Percentiles rank a stretch among this genome's conserved stretches.
phyloP scores from a whole-genome alignment of 2,329 filamentous ascomycete genomes.

The Nothophaeocryptopus gaeumannii region DNA sequence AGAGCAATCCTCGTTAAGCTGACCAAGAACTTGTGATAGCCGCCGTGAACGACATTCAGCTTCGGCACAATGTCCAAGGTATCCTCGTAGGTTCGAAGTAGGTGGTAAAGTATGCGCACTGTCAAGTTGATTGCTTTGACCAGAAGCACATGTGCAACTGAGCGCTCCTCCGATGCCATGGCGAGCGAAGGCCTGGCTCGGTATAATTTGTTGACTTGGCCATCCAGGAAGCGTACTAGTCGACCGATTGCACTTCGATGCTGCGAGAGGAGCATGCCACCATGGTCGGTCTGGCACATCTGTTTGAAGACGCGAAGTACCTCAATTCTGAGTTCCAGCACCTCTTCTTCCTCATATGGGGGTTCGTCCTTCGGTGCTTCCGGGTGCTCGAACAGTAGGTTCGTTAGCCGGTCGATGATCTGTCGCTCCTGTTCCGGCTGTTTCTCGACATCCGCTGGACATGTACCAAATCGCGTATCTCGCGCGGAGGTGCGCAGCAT shows the following conservation, averaged over 20 bases:
- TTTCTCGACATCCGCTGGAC: slow-evolving; percentile 48
- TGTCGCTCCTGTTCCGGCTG: slow-evolving; percentile 39
- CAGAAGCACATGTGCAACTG: slow-evolving; percentile 39
- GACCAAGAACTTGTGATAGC: slow-evolving; percentile 77
- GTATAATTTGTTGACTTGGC: slow-evolving; percentile 64
- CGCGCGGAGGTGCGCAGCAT: slow-evolving; percentile 67
- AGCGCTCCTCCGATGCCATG: not conserved
- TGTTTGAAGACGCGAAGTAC: slow-evolving; percentile 50
- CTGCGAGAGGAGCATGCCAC: slow-evolving; percentile 62
- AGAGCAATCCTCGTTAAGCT: slow-evolving; percentile 82
- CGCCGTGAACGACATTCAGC: slow-evolving; percentile 66
- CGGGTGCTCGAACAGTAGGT: slow-evolving; percentile 59
- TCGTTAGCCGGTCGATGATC: slow-evolving; percentile 62
- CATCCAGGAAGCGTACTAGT: slow-evolving; percentile 71
- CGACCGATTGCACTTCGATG: slow-evolving; percentile 71
- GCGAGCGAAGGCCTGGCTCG: slow-evolving; percentile 27
- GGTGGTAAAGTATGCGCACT: slow-evolving; percentile 59
- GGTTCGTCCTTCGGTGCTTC: slow-evolving; percentile 42
- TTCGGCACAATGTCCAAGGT: slow-evolving; percentile 67
- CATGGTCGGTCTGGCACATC: slow-evolving; percentile 62
- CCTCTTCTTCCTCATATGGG: slow-evolving; percentile 38
- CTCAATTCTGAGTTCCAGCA: slow-evolving; percentile 47
- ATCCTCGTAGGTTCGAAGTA: slow-evolving; percentile 57
- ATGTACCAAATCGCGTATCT: slow-evolving; percentile 63
- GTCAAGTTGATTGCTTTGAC: slow-evolving; percentile 57